Percentiles rank a stretch among this genome's conserved stretches.
These are phyloP conservation scores for Capillidium rhysosporum DNA, from an alignment of 371 early-diverging fungal species.

Conservation along the genomic window DNA sequence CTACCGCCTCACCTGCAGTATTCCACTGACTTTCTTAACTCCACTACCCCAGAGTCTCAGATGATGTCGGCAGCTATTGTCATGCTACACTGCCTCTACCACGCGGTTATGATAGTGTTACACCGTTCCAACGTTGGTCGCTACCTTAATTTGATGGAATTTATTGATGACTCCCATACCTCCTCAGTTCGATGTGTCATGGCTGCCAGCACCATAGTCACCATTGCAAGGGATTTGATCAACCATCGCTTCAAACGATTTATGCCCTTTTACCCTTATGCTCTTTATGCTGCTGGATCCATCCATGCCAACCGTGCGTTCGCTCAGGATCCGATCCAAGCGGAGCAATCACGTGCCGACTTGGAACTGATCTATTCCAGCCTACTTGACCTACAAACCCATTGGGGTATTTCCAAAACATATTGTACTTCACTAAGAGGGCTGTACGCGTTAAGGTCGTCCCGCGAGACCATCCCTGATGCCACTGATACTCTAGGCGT, in stretches of 20 bases:
- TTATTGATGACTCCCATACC: not conserved
- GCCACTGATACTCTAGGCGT: not conserved
- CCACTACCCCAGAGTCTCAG: not conserved
- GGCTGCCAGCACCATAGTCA: not conserved
- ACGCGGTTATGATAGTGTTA: not conserved
- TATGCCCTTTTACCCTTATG: slow-evolving; percentile 3
- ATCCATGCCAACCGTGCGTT: slow-evolving; percentile 3
- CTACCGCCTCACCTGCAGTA: not conserved
- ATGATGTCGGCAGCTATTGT: slow-evolving; percentile 1
- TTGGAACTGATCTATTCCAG: not conserved
- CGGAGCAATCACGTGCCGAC: not conserved
- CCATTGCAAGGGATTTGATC: not conserved
- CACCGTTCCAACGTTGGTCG: slow-evolving; percentile 4
- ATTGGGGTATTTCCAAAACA: slow-evolving; percentile 3
- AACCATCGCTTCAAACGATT: not conserved
- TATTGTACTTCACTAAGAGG: slow-evolving; percentile 5
- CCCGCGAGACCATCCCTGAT: not conserved
- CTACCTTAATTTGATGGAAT: not conserved
- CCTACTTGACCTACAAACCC: not conserved
- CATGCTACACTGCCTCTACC: not conserved
- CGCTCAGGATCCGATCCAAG: not conserved
- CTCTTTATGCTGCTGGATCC: slow-evolving; percentile 1
- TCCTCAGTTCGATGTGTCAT: not conserved
- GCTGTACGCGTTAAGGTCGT: slow-evolving; percentile 4
- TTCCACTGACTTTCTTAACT: not conserved